These are phyloP conservation scores for Basipetospora chlamydospora DNA, from an alignment of 2,329 filamentous ascomycete species.

Conservation along the genomic window DNA sequence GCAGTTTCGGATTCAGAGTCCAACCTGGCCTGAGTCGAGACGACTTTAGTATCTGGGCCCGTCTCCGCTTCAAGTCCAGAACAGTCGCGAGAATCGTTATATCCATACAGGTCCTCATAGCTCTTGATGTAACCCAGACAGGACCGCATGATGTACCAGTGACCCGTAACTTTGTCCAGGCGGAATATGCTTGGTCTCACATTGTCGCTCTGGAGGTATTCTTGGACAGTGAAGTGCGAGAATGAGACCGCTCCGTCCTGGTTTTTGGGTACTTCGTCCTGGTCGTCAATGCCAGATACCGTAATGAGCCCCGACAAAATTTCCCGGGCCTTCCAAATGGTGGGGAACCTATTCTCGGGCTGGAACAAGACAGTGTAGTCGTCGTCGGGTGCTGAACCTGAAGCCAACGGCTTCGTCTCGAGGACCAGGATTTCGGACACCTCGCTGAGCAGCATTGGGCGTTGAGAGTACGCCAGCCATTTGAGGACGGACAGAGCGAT, in stretches of 20 bases:
- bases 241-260: not conserved
- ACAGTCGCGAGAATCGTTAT: not conserved
- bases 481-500: not conserved
- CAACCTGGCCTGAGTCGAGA: not conserved
- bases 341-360: not conserved
- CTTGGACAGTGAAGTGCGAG: not conserved
- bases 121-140: not conserved
- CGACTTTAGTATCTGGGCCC: not conserved
- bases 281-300: not conserved
- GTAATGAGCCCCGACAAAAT: not conserved
- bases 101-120: not conserved
- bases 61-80: not conserved
- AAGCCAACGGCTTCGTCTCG: not conserved
- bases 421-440: not conserved
- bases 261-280: not conserved
- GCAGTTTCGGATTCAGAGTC: not conserved
- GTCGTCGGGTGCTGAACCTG: not conserved
- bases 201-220: not conserved
- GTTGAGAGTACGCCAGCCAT: not conserved
- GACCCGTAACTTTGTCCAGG: not conserved
- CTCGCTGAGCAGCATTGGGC: not conserved
- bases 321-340: not conserved
- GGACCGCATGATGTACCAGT: not conserved
- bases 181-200: not conserved
- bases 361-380: not conserved